Conservation (phyloP, 2,329 filamentous ascomycete species). For the Aspergillus quadrilineatus region DNA sequence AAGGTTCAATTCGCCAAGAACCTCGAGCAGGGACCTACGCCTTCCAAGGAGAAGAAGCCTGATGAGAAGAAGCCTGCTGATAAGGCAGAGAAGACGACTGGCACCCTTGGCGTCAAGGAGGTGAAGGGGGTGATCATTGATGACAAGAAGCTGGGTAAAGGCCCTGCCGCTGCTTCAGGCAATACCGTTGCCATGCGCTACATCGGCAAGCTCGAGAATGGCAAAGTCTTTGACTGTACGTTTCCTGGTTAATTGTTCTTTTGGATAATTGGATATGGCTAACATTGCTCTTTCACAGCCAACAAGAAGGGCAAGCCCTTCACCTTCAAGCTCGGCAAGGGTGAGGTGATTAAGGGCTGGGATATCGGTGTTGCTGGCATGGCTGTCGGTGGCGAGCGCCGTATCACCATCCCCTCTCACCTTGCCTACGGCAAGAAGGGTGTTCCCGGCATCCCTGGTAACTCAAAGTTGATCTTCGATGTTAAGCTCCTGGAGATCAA, state of each 20-base stretch:
- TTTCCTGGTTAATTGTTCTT: conserved; percentile 22
- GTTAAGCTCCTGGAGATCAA: conserved; percentile 82
- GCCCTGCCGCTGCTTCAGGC: conserved; percentile 82
- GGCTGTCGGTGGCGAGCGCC: conserved; percentile 88
- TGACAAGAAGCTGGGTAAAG: conserved; percentile 88
- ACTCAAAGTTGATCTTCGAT: conserved; percentile 91
- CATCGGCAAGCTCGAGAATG: conserved; percentile 93
- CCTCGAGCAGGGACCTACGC: conserved; percentile 92
- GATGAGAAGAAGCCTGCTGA: conserved; percentile 35
- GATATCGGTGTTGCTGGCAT: conserved; percentile 92
- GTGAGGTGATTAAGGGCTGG: conserved; percentile 99
- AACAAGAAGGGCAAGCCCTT: conserved; percentile 99
- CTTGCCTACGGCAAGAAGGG: conserved; percentile 86
- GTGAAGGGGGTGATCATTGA: conserved; percentile 90
- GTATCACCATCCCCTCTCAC: conserved; percentile 81
- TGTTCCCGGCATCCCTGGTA: conserved; percentile 80
- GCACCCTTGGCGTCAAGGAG: conserved; percentile 68
- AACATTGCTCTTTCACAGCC: conserved; percentile 51
- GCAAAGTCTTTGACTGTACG: conserved; percentile 92
- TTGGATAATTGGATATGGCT: not conserved
- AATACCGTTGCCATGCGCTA: conserved; percentile 93
- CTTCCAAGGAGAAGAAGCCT: conserved; percentile 55
- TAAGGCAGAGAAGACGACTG: conserved; percentile 51
- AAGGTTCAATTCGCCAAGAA: conserved; percentile 99
- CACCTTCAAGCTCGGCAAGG: conserved; percentile 87